A percentile compares a stretch with the other conserved stretches of the same genome.
phyloP scores from a whole-genome alignment of 371 early-diverging fungal genomes.

The Mucor lusitanicus region DNA sequence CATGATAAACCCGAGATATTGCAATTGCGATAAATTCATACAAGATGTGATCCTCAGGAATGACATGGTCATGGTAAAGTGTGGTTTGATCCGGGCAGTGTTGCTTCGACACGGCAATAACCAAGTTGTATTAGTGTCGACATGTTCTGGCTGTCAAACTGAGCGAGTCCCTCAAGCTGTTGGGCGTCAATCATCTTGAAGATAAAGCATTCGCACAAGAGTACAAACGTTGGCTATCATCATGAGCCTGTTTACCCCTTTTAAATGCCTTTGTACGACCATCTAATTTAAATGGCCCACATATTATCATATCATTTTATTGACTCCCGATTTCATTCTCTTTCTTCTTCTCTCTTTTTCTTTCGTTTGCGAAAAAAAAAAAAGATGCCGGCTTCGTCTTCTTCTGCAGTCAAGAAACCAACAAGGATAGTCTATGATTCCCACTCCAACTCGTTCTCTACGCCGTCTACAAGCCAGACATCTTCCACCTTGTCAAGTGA shows the following conservation, averaged over 20 bases:
- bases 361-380: background rate
- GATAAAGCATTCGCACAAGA: constrained; percentile 24
- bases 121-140: constrained; percentile 18
- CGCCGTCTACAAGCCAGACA: background rate
- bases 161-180: constrained; percentile 9
- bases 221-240: constrained; percentile 18
- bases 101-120: background rate
- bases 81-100: background rate
- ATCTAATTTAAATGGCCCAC: background rate
- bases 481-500: background rate
- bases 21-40: constrained; percentile 17
- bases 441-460: background rate
- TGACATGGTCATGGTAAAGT: constrained; percentile 14
- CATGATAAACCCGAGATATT: constrained; percentile 20
- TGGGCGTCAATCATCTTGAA: background rate
- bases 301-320: constrained; percentile 1
- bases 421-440: background rate
- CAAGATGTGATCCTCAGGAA: constrained; percentile 4
- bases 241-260: constrained; percentile 2
- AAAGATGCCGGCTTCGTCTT: constrained; percentile 4
- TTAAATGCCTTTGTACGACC: background rate
- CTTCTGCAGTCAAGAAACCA: background rate
- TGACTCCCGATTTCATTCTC: background rate
- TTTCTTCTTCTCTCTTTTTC: background rate
- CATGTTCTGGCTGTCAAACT: constrained; percentile 23